Evolutionary conservation across 805 yeast species (phyloP), one percentile per base, ranked within the genome.

Genomic region (Komagataella populi): DNA sequence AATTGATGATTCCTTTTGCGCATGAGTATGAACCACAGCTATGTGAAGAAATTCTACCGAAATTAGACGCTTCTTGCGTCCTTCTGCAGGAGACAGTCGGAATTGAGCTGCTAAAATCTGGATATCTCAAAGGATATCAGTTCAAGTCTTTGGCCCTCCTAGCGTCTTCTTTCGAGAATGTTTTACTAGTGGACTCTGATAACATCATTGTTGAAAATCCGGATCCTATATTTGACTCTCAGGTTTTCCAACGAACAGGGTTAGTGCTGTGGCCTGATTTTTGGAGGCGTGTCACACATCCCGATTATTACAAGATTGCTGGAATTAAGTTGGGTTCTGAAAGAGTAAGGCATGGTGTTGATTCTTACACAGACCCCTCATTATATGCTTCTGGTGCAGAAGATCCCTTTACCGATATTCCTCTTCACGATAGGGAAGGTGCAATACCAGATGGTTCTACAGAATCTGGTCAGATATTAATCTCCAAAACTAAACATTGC

Each of bases 201-300:
- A 77, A 77, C 54, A 66, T 74, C 17, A 73, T 78, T 0, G 72
- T 75, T 10, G 65, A 66, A 46, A 65, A 70, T 12, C 80, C 81
- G 0, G 81, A 75, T 56, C 58, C 63, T 8, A 60, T 85, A 7
- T 83, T 87, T 60, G 63, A 65, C 1, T 59, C 70, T 6, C 79
- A 80, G 49, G 83, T 87, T 1, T 87, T 77, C 64, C 55, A 54
- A 5, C 60, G 70, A 6, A 64, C 69, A 47, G 82, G 84, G 48
- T 60, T 79, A 57, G 65, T 81, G 6, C 57, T 78, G 36, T 77
- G 82, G 82, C 83, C 83, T 2, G 83, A 77, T 58, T 77, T 75
- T 57, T 77, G 83, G 83, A 70, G 72, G 55, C 65, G 83, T 46
- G 74, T 78, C 6, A 76, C 81, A 0, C 73, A 76, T 24, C 81